Percentiles rank a stretch among this genome's conserved stretches.
phyloP scores from a whole-genome alignment of 305 asterid genomes.

The Fraxinus latifolia region DNA sequence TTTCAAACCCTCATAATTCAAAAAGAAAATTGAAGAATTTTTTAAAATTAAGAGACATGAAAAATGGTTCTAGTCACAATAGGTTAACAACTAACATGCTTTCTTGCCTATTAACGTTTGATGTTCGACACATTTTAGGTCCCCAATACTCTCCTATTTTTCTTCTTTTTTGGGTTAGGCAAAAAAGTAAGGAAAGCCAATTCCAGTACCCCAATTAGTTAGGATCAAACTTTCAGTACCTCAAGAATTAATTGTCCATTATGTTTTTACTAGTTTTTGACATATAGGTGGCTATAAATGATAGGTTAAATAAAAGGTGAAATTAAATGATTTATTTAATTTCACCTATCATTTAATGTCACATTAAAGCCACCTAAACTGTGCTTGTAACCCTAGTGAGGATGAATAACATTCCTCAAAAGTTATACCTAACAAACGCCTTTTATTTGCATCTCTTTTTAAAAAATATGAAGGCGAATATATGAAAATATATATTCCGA shows the following conservation, averaged over 20 bases:
- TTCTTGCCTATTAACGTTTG: neutral
- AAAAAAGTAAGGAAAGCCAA: neutral
- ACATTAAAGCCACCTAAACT: too few relatives aligned
- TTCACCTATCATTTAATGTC: too few relatives aligned
- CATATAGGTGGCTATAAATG: neutral
- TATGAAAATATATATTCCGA: neutral
- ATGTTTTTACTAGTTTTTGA: neutral
- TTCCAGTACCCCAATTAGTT: neutral
- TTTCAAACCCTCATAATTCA: neutral
- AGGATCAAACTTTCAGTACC: neutral
- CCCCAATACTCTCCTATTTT: neutral
- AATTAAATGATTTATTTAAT: too few relatives aligned
- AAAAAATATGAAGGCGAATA: neutral
- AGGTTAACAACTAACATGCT: neutral
- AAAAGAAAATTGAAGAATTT: neutral
- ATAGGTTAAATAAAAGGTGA: too few relatives aligned
- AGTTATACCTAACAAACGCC: neutral
- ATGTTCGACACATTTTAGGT: neutral
- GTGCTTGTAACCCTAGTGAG: too few relatives aligned
- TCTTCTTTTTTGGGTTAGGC: neutral
- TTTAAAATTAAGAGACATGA: neutral
- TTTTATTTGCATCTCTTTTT: neutral
- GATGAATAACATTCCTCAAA: too few relatives aligned
- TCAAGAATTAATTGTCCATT: neutral
- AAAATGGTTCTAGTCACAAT: neutral